Conservation (phyloP, 139 green algal species). For the Volvox reticuliferus region DNA sequence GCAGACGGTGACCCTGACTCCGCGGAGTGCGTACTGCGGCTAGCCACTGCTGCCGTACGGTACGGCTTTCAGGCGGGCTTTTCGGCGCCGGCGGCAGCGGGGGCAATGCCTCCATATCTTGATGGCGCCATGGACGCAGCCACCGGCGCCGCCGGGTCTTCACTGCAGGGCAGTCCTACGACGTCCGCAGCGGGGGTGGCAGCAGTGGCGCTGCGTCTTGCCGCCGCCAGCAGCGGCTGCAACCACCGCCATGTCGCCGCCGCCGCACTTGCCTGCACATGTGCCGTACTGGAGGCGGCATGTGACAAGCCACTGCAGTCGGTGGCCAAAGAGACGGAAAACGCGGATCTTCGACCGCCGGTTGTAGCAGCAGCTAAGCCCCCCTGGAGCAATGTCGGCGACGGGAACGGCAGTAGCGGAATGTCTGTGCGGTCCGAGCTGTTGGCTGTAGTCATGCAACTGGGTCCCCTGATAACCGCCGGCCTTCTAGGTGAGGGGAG, state of each 20-base stretch:
- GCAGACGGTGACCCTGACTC: conserved; percentile 26
- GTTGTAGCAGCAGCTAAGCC: neutral
- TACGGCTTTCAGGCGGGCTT: neutral
- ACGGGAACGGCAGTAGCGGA: too few species aligned
- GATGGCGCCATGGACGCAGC: neutral
- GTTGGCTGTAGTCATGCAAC: conserved; percentile 1
- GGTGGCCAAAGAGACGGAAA: neutral
- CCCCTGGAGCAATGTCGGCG: too few species aligned
- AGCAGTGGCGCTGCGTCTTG: conserved; percentile 36
- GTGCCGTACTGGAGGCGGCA: conserved; percentile 32
- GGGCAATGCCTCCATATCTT: neutral
- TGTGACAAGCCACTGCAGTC: neutral
- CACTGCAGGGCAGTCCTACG: neutral
- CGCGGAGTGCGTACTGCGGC: conserved; percentile 12
- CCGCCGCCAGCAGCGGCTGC: conserved; percentile 45
- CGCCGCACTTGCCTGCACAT: conserved; percentile 32
- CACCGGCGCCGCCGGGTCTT: neutral
- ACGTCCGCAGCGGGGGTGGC: neutral
- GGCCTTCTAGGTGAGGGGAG: conserved; percentile 32
- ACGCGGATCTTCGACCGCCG: neutral
- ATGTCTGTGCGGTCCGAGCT: neutral
- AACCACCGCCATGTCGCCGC: conserved; percentile 35
- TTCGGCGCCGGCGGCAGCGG: neutral
- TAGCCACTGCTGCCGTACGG: neutral
- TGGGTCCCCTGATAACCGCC: neutral